phyloP scores from a whole-genome alignment of 106 monocot species.

The Dendrobium huoshanense region DNA sequence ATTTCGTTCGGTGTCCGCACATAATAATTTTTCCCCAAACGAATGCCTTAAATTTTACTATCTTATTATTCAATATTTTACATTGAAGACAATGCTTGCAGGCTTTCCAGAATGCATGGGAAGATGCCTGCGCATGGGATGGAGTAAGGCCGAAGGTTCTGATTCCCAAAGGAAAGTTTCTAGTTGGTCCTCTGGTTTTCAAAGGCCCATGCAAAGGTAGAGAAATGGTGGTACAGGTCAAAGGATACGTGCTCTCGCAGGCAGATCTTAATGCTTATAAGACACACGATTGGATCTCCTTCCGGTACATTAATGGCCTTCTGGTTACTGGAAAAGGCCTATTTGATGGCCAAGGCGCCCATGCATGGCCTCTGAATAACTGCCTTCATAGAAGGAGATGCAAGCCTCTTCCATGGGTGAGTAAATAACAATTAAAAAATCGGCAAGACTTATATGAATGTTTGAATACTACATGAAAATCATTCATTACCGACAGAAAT shows the following conservation, averaged over 20 bases:
- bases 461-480: too few species aligned
- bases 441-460: too few species aligned
- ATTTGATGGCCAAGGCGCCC: constrained; percentile 13
- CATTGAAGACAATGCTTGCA: neutral
- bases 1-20: too few species aligned
- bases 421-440: neutral
- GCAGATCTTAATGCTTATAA: neutral
- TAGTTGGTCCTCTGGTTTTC: neutral
- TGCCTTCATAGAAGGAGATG: neutral
- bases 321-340: constrained; percentile 1
- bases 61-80: neutral
- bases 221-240: constrained; percentile 1
- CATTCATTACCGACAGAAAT: too few species aligned
- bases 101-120: constrained; percentile 10
- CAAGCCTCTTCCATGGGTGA: constrained; percentile 8
- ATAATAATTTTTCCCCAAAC: too few species aligned
- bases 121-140: neutral
- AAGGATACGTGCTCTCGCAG: constrained; percentile 2
- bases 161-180: constrained; percentile 3
- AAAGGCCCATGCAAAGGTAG: constrained; percentile 7
- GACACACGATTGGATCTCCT: constrained; percentile 2
- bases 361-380: constrained; percentile 1
- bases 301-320: constrained; percentile 7
- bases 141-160: neutral
- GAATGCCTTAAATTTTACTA: neutral